Conservation (phyloP, 345 rosid genomes). For the Salix koriyanagi region DNA sequence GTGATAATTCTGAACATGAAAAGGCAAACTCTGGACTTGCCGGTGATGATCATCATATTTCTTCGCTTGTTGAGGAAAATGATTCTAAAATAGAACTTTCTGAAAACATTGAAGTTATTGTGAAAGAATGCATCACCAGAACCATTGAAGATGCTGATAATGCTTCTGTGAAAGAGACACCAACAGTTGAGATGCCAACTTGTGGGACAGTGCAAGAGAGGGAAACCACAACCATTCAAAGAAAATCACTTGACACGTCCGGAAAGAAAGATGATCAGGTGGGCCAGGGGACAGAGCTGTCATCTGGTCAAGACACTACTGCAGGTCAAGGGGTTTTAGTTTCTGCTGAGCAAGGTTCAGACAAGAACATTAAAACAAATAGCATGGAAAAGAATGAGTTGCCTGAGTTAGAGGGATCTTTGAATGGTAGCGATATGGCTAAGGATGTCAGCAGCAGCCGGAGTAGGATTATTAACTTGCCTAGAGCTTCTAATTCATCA, state of each 20-base stretch:
- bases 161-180: conserved; percentile 25
- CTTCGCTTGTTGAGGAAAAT: conserved; percentile 31
- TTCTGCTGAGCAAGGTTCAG: conserved; percentile 28
- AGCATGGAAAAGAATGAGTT: conserved; percentile 36
- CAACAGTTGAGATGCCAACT: conserved; percentile 23
- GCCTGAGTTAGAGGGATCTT: conserved; percentile 33
- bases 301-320: conserved; percentile 28
- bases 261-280: conserved; percentile 25
- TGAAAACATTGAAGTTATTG: conserved; percentile 21
- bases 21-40: conserved; percentile 19
- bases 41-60: conserved; percentile 18
- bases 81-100: conserved; percentile 18
- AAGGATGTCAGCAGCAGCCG: conserved; percentile 42
- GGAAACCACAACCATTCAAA: conserved; percentile 14
- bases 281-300: conserved; percentile 26
- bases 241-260: conserved; percentile 22
- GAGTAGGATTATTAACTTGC: conserved; percentile 55
- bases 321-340: conserved; percentile 34
- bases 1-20: conserved; percentile 27
- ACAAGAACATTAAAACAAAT: conserved; percentile 29
- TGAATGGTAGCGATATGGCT: conserved; percentile 35
- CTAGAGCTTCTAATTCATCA: conserved; percentile 42
- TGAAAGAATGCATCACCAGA: conserved; percentile 18
- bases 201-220: conserved; percentile 23
- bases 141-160: conserved; percentile 13